Evolutionary conservation across 805 yeast species (phyloP).

Genomic region (Ogataea dorogensis): DNA sequence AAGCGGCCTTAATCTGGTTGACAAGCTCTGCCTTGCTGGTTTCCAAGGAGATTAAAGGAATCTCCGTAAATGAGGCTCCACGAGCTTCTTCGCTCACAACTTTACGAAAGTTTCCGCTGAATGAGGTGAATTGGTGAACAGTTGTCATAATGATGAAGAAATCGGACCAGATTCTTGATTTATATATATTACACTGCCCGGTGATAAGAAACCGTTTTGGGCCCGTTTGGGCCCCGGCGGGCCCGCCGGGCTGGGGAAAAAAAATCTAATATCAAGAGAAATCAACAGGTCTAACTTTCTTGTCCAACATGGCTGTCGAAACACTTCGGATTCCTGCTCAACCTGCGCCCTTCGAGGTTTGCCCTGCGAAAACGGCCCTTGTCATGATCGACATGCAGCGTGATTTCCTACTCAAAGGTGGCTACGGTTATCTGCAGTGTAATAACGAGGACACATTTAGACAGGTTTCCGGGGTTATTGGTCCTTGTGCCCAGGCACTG

Average conservation of each 20-base stretch:
- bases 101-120: conserved; percentile 13
- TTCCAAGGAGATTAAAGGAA: conserved; percentile 19
- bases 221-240: conserved; percentile 4
- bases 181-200: too few species aligned
- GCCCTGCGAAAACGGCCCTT: conserved; percentile 25
- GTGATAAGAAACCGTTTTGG: too few species aligned
- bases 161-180: too few species aligned
- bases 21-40: conserved; percentile 11
- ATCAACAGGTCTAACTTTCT: too few species aligned
- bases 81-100: conserved; percentile 19
- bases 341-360: conserved; percentile 13
- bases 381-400: conserved; percentile 35
- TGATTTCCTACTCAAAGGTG: conserved; percentile 32
- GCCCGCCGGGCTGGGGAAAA: conserved; percentile 8
- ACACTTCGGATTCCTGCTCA: conserved; percentile 9
- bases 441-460: conserved; percentile 10
- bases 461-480: conserved; percentile 23
- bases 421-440: conserved; percentile 28
- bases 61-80: conserved; percentile 18
- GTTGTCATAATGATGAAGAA: too few species aligned
- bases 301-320: not conserved
- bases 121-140: conserved; percentile 18
- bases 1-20: conserved; percentile 14
- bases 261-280: too few species aligned
- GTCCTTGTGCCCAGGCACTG: conserved; percentile 24